Evolutionary conservation across 352 stramenopile species (phyloP), one percentile per base, ranked within the genome.

Genomic region (Phytophthora sojae): DNA sequence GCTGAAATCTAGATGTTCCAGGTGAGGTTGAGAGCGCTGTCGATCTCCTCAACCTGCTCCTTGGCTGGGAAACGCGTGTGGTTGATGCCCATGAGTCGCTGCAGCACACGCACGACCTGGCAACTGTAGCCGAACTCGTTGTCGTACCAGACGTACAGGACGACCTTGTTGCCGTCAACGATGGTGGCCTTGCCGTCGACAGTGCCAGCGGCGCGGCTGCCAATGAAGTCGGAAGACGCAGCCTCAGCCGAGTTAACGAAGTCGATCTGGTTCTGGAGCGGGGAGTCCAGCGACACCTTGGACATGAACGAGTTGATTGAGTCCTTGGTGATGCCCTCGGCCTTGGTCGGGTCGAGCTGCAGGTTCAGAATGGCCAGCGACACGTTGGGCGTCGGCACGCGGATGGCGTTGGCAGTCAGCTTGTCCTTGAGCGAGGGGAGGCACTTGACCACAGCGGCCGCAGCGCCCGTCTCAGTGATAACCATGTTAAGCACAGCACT

Each of bases 391-490:
- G 97, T 99, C 44, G 98, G 98, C 30, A 99, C 97, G 76, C 98
- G 97, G 85, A 99, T 99, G 63, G 98, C 96, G 80, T 99, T 99
- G 71, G 96, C 98, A 61, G 97, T 99, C 49, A 99, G 88, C 89
- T 99, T 99, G 88, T 95, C 94, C 76, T 98, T 84, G 55, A 99
- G 92, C 32, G 82, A 92, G 57, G 98, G 97, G 9, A 98, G 83
- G 64, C 94, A 96, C 81, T 94, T 94, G 63, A 88, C 80, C n/a
- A 97, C 89, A 55, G 90, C 90, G 1, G 82, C 82, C 7, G 86
- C 90, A 5, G 90, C 90, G 26, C 90, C 90, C 0, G 90, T 97
- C 77, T 96, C 89, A 0, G 90, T 96, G 71, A 96, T 93, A 8
- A 97, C 89, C 89, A 97, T 97, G 75, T 97, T 97, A 45, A 96